phyloP scores from a whole-genome alignment of 192 early-diverging fungal species.

The Coemansia sp. region DNA sequence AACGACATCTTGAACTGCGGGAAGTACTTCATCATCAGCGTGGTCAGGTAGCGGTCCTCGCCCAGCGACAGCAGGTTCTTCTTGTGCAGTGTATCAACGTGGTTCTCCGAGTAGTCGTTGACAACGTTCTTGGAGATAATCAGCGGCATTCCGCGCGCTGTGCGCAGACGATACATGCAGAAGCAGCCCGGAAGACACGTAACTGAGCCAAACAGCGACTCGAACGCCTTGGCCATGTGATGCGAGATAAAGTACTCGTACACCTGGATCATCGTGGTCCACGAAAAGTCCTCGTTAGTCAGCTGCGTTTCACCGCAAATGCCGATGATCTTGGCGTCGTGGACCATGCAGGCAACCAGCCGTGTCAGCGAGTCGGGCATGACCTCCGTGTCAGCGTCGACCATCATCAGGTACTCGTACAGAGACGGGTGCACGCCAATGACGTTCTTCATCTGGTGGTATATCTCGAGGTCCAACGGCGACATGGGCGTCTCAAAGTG shows the following conservation, averaged over 20 bases:
- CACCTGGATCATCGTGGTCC: constrained; percentile 93
- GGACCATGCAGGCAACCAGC: constrained; percentile 79
- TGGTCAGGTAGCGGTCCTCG: constrained; percentile 97
- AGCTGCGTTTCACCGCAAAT: constrained; percentile 79
- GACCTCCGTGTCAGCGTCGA: constrained; percentile 83
- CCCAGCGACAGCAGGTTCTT: constrained; percentile 96
- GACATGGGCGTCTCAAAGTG: constrained; percentile 89
- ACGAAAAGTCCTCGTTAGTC: constrained; percentile 30
- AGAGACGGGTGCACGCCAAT: constrained; percentile 85
- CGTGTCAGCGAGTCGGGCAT: constrained; percentile 82
- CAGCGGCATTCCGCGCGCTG: constrained; percentile 67
- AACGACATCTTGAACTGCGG: constrained; percentile 93
- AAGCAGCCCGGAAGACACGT: constrained; percentile 85
- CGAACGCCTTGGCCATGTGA: constrained; percentile 88
- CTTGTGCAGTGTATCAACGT: constrained; percentile 93
- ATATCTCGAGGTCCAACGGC: constrained; percentile 94
- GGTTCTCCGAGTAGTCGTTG: constrained; percentile 84
- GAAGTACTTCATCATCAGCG: constrained; percentile 96
- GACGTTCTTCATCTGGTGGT: constrained; percentile 94
- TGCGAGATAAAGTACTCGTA: constrained; percentile 92
- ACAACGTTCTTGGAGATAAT: constrained; percentile 80
- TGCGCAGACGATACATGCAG: constrained; percentile 81
- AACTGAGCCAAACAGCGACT: constrained; percentile 77
- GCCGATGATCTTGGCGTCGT: constrained; percentile 79
- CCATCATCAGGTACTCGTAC: constrained; percentile 77